Percentiles rank a stretch among this genome's conserved stretches.
These are phyloP conservation scores for Saccharomycopsis javanensis DNA, from an alignment of 805 yeast species.

Conservation along the genomic window DNA sequence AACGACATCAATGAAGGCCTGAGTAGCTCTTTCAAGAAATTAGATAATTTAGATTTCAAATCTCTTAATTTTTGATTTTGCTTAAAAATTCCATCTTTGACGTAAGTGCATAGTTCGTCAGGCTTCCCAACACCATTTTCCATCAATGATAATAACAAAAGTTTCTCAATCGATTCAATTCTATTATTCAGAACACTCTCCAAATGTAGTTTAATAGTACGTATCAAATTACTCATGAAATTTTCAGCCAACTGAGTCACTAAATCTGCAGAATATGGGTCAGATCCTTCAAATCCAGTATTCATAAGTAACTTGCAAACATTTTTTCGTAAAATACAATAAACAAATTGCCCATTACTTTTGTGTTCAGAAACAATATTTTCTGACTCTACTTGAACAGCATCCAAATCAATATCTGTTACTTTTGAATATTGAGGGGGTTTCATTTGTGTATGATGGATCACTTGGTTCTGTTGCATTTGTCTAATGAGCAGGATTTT, in stretches of 20 bases:
- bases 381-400: slow-evolving; percentile 57
- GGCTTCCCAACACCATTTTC: slow-evolving; percentile 83
- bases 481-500: slow-evolving; percentile 81
- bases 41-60: slow-evolving; percentile 53
- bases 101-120: slow-evolving; percentile 62
- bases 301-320: slow-evolving; percentile 80
- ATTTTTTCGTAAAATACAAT: slow-evolving; percentile 54
- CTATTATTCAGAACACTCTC: slow-evolving; percentile 44
- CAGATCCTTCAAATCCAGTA: slow-evolving; percentile 81
- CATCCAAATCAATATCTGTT: slow-evolving; percentile 68
- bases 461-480: slow-evolving; percentile 74
- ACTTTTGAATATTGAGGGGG: slow-evolving; percentile 58
- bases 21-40: slow-evolving; percentile 66
- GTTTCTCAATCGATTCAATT: slow-evolving; percentile 31
- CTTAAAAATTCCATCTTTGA: slow-evolving; percentile 60
- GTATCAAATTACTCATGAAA: slow-evolving; percentile 65
- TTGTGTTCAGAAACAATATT: slow-evolving; percentile 47
- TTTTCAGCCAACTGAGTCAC: slow-evolving; percentile 77
- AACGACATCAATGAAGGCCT: slow-evolving; percentile 50
- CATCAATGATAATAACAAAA: slow-evolving; percentile 52
- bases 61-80: slow-evolving; percentile 64
- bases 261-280: slow-evolving; percentile 65
- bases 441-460: slow-evolving; percentile 64
- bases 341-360: slow-evolving; percentile 50
- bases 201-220: slow-evolving; percentile 56